These are phyloP conservation scores for Lentinula boryana DNA, from an alignment of 768 basidiomycete species.

Conservation along the genomic window DNA sequence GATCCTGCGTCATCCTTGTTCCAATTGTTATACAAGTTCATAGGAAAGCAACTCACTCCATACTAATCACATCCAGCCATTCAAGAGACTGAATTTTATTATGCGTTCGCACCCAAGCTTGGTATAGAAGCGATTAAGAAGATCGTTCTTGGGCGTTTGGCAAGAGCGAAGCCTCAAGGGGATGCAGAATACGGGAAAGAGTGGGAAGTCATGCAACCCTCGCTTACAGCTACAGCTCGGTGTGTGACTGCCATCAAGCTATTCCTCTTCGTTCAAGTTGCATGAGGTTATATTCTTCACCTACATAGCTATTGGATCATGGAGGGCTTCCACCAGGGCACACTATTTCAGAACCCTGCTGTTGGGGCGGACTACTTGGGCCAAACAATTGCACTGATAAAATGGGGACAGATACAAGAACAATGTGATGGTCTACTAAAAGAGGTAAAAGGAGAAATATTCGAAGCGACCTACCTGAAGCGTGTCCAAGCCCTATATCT, in stretches of 20 bases:
- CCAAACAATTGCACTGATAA: neutral
- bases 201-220: slow-evolving; percentile 11
- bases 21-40: neutral
- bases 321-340: neutral
- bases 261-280: neutral
- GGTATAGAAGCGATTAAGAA: slow-evolving; percentile 7
- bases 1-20: neutral
- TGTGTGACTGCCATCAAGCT: neutral
- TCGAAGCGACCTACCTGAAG: neutral
- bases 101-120: neutral
- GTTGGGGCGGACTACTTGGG: neutral
- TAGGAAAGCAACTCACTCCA: neutral
- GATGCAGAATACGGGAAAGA: neutral
- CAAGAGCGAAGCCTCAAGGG: neutral
- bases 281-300: too few relatives aligned
- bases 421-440: neutral
- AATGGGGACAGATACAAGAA: neutral
- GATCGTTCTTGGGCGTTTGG: slow-evolving; percentile 8
- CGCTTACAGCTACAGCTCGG: slow-evolving; percentile 14
- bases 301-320: neutral
- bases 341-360: neutral
- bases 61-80: neutral
- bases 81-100: neutral
- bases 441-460: neutral
- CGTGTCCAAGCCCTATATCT: neutral